phyloP scores from a whole-genome alignment of 805 yeast species.

The Vanderwaltozyma tropicalis region DNA sequence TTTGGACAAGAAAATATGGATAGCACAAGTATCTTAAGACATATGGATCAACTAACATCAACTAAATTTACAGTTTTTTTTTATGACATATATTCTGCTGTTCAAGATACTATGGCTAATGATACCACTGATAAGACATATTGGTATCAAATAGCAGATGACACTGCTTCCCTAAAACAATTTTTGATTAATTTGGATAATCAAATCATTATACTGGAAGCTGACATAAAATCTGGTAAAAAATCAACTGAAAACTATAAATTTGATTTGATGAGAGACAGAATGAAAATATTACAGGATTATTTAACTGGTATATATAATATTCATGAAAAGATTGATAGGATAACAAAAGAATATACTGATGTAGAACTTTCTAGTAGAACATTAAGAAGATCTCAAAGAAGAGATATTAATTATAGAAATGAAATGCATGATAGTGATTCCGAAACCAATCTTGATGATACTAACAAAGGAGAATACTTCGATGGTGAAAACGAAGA shows the following conservation, averaged over 20 bases:
- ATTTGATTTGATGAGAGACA: slow-evolving; percentile 8
- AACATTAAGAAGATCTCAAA: slow-evolving; percentile 22
- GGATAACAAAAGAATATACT: slow-evolving; percentile 49
- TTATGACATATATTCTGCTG: slow-evolving; percentile 16
- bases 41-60: slow-evolving; percentile 8
- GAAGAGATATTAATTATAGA: slow-evolving; percentile 13
- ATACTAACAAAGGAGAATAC: slow-evolving; percentile 9
- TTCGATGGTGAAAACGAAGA: slow-evolving; percentile 7
- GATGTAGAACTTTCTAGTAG: slow-evolving; percentile 22
- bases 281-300: slow-evolving; percentile 10
- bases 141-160: slow-evolving; percentile 21
- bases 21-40: slow-evolving; percentile 10
- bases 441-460: slow-evolving; percentile 7
- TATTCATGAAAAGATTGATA: slow-evolving; percentile 53
- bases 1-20: slow-evolving; percentile 9
- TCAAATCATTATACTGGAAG: slow-evolving; percentile 1
- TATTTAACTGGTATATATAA: slow-evolving; percentile 10
- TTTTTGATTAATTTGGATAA: slow-evolving; percentile 8
- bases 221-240: not conserved
- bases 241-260: slow-evolving; percentile 8
- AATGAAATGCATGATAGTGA: slow-evolving; percentile 10
- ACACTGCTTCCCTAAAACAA: slow-evolving; percentile 10
- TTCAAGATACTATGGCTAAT: slow-evolving; percentile 9
- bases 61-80: slow-evolving; percentile 15
- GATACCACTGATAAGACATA: slow-evolving; percentile 6